These are phyloP conservation scores for Tetrahymena malaccensis DNA, from an alignment of 73 alveolate species.

Conservation along the genomic window DNA sequence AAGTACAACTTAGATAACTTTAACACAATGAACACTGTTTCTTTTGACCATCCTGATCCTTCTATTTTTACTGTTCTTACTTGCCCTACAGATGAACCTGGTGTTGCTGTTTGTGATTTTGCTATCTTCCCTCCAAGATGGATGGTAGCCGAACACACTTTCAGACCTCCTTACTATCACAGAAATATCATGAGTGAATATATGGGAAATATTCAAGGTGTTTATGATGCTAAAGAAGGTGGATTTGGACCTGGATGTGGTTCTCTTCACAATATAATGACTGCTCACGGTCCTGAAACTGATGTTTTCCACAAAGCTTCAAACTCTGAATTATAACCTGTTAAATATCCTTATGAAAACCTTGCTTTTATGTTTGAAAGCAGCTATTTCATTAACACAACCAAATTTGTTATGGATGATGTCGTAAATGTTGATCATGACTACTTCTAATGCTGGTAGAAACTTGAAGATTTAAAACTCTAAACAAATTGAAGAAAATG, in stretches of 20 bases:
- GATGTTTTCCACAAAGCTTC: constrained; percentile 65
- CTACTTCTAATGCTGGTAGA: constrained; percentile 76
- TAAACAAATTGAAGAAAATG: not conserved
- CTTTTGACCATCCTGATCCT: constrained; percentile 92
- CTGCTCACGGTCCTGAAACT: constrained; percentile 87
- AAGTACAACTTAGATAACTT: constrained; percentile 61
- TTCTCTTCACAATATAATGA: constrained; percentile 67
- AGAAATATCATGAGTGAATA: constrained; percentile 84
- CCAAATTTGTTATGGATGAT: constrained; percentile 45
- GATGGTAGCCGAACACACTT: constrained; percentile 79
- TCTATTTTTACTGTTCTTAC: constrained; percentile 83
- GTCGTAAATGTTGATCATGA: constrained; percentile 49
- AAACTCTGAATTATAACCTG: constrained; percentile 55
- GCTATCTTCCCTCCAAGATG: constrained; percentile 90
- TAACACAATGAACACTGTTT: constrained; percentile 75
- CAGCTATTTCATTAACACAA: constrained; percentile 50
- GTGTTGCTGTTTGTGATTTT: constrained; percentile 79
- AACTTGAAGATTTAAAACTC: constrained; percentile 40
- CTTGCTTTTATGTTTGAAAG: constrained; percentile 86
- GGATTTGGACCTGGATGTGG: constrained; percentile 86
- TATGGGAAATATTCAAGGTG: constrained; percentile 82
- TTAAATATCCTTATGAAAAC: constrained; percentile 46
- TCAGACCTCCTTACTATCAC: constrained; percentile 88
- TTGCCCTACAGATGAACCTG: constrained; percentile 77
- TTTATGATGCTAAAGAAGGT: constrained; percentile 81